Conservation (phyloP, 768 basidiomycete genomes). For the Suillus subaureus region DNA sequence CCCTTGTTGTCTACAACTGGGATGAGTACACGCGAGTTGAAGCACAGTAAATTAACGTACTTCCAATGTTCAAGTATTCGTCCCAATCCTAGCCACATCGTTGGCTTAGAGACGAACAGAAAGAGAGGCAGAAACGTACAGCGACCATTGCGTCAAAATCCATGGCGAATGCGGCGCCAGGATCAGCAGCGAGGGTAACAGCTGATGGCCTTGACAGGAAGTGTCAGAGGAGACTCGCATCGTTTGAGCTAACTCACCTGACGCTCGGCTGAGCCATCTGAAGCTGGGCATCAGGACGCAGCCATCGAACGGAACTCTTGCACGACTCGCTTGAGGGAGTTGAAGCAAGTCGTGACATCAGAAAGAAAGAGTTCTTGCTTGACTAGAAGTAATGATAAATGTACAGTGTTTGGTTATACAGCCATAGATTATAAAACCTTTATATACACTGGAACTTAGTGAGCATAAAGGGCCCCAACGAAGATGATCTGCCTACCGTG, state of each 20-base stretch:
- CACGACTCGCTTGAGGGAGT: conserved; percentile 77
- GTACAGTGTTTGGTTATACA: not conserved
- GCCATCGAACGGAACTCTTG: conserved; percentile 58
- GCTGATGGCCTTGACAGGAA: conserved; percentile 43
- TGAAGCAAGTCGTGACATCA: conserved; percentile 79
- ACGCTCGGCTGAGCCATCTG: conserved; percentile 73
- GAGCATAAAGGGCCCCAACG: not conserved
- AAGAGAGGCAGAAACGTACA: conserved; percentile 39
- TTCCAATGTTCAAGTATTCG: conserved; percentile 53
- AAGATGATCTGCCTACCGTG: conserved; percentile 54
- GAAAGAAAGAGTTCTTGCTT: conserved; percentile 83
- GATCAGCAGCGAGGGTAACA: conserved; percentile 57
- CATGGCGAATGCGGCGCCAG: conserved; percentile 47
- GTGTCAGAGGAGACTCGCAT: conserved; percentile 7
- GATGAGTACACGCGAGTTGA: conserved; percentile 1
- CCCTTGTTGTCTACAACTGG: conserved; percentile 10
- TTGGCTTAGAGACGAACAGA: not conserved
- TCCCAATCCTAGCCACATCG: conserved; percentile 56
- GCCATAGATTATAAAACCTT: conserved; percentile 34
- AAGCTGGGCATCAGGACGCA: conserved; percentile 51
- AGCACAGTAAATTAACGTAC: conserved; percentile 29
- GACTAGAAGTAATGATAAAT: conserved; percentile 44
- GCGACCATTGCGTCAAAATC: conserved; percentile 70
- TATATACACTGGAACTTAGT: conserved; percentile 44
- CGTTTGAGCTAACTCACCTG: conserved; percentile 44